phyloP scores from a whole-genome alignment of 2,329 filamentous ascomycete genomes.

The Chaetomium globosum region DNA sequence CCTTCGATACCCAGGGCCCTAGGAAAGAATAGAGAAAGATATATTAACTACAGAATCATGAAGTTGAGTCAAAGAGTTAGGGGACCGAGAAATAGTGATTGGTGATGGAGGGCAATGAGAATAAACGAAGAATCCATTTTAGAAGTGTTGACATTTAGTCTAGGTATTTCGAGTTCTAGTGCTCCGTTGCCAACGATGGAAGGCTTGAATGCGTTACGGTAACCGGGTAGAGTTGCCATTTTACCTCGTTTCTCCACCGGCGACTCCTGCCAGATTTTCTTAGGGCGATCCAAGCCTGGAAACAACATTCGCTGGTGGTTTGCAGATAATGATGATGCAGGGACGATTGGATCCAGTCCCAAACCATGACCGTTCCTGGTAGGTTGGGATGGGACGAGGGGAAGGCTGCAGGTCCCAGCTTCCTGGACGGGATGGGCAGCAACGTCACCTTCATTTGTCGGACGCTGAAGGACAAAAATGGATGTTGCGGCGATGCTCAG shows the following conservation, averaged over 20 bases:
- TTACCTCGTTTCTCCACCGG: neutral
- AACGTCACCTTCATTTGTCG: neutral
- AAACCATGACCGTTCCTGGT: neutral
- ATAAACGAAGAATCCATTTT: neutral
- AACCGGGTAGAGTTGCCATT: neutral
- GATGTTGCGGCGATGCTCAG: neutral
- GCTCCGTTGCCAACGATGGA: neutral
- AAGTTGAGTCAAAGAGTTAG: neutral
- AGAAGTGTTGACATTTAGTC: neutral
- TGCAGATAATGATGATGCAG: neutral
- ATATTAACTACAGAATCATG: neutral
- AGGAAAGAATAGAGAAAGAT: neutral
- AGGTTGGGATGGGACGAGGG: conserved; percentile 1
- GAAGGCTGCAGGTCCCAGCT: conserved; percentile 1
- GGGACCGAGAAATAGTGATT: neutral
- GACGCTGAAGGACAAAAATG: neutral
- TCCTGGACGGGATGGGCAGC: neutral
- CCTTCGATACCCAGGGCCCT: neutral
- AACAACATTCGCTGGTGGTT: neutral
- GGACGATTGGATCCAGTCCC: neutral
- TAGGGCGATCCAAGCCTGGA: neutral
- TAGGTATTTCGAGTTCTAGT: neutral
- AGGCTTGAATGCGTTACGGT: neutral
- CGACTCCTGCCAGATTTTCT: no score
- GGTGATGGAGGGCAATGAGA: neutral